These are phyloP conservation scores for Oryza rufipogon DNA, from an alignment of 176 grass and related monocot species.

Conservation along the genomic window DNA sequence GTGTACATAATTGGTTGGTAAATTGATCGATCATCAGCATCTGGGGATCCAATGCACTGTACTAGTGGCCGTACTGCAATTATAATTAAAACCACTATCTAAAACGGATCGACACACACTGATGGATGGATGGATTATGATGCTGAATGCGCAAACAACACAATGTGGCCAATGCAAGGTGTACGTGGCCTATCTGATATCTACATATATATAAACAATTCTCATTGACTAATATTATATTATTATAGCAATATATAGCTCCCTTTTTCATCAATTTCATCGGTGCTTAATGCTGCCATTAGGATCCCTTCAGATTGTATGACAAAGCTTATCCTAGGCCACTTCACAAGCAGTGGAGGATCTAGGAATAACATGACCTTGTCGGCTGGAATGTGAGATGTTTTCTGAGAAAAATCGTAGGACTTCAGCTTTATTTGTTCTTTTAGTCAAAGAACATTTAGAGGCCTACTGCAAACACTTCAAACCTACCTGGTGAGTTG, in stretches of 20 bases:
- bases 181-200: slow-evolving; percentile 13
- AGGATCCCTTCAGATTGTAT: background rate
- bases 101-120: background rate
- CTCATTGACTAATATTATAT: background rate
- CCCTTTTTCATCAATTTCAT: background rate
- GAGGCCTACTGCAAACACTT: background rate
- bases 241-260: too few relatives aligned
- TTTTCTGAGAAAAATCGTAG: slow-evolving; percentile 19
- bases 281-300: slow-evolving; percentile 28
- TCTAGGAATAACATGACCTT: slow-evolving; percentile 1
- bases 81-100: background rate
- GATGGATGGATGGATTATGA: background rate
- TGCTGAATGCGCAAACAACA: background rate
- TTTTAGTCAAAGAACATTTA: slow-evolving; percentile 19
- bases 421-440: slow-evolving; percentile 27
- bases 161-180: background rate
- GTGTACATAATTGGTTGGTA: slow-evolving; percentile 20
- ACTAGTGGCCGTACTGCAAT: background rate
- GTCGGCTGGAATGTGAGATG: slow-evolving; percentile 28
- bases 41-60: slow-evolving; percentile 2
- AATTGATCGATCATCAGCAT: slow-evolving; percentile 36
- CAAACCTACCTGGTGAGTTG: background rate
- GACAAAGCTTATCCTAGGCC: slow-evolving; percentile 32
- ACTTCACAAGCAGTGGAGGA: slow-evolving; percentile 18
- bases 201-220: background rate